Evolutionary conservation across 495 filamentous ascomycete species (phyloP).

Genomic region (Lasiosphaeria hispida): DNA sequence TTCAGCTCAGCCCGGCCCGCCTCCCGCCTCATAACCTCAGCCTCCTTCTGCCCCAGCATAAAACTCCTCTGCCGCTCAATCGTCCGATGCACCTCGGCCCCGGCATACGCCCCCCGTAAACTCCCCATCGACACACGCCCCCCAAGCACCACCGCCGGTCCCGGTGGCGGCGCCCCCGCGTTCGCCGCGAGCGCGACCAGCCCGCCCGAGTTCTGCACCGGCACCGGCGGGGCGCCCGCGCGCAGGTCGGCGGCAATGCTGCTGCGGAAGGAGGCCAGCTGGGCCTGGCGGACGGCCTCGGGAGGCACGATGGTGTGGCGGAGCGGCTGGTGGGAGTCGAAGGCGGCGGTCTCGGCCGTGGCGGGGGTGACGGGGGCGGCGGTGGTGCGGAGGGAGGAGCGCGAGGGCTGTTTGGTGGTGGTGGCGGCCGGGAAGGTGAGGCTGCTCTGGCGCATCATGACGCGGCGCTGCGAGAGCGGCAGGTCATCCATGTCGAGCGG

Average conservation of each 20-base stretch:
- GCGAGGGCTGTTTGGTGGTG: constrained; percentile 21
- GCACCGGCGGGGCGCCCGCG: constrained; percentile 7
- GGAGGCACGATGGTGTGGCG: constrained; percentile 41
- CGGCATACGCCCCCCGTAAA: constrained; percentile 15
- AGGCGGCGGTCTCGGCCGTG: constrained; percentile 33
- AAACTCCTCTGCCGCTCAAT: constrained; percentile 46
- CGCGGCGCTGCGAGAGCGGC: constrained; percentile 67
- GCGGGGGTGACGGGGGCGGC: constrained; percentile 9
- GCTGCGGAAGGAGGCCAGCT: constrained; percentile 74
- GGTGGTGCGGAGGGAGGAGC: constrained; percentile 6
- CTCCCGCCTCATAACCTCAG: constrained; percentile 45
- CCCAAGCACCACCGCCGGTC: constrained; percentile 19
- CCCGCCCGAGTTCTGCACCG: not conserved
- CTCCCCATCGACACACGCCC: constrained; percentile 18
- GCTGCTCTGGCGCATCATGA: constrained; percentile 50
- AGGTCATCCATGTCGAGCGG: constrained; percentile 59
- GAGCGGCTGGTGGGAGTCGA: constrained; percentile 59
- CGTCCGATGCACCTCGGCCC: constrained; percentile 27
- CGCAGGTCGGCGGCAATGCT: constrained; percentile 64
- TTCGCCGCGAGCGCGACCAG: not conserved
- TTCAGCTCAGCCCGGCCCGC: constrained; percentile 43
- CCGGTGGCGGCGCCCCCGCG: not conserved
- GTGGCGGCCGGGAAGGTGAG: not conserved
- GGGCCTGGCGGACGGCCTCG: constrained; percentile 51
- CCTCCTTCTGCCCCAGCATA: constrained; percentile 46